Evolutionary conservation across 495 filamentous ascomycete genomes (phyloP).

Genomic region (Hyaloscypha finlandica): DNA sequence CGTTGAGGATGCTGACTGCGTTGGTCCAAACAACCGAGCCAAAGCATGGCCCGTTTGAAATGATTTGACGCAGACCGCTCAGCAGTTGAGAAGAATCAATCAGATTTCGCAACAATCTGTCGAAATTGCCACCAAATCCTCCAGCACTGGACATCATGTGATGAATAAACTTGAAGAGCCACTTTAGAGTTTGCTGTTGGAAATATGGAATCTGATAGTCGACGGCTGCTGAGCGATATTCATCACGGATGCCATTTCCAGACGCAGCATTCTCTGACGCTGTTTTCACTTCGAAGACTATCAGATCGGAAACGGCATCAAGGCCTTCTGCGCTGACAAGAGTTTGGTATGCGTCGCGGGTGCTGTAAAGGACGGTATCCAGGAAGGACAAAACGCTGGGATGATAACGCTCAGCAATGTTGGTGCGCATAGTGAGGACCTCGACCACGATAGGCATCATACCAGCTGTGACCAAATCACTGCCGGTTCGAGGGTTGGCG

Average conservation of each 20-base stretch:
- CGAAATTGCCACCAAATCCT: constrained; percentile 71
- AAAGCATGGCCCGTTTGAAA: constrained; percentile 73
- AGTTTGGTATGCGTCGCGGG: constrained; percentile 76
- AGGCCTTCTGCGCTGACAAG: constrained; percentile 79
- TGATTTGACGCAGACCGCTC: constrained; percentile 74
- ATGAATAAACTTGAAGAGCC: constrained; percentile 93
- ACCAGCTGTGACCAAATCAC: constrained; percentile 80
- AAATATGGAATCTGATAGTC: constrained; percentile 93
- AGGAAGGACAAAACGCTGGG: constrained; percentile 81
- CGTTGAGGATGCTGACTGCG: constrained; percentile 85
- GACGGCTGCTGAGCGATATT: constrained; percentile 75
- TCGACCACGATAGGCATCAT: constrained; percentile 88
- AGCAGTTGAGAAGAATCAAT: constrained; percentile 90
- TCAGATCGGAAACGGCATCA: constrained; percentile 81
- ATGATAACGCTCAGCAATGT: constrained; percentile 78
- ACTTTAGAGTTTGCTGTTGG: constrained; percentile 88
- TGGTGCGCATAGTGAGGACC: constrained; percentile 79
- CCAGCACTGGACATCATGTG: constrained; percentile 85
- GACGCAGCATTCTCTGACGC: constrained; percentile 63
- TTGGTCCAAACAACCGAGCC: constrained; percentile 94
- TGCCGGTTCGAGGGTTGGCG: constrained; percentile 66
- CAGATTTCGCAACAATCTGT: constrained; percentile 86
- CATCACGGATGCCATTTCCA: constrained; percentile 73
- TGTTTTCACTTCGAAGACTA: constrained; percentile 74
- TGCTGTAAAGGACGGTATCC: constrained; percentile 79